Conservation (phyloP, 768 basidiomycete genomes). For the Psilocybe sp. region DNA sequence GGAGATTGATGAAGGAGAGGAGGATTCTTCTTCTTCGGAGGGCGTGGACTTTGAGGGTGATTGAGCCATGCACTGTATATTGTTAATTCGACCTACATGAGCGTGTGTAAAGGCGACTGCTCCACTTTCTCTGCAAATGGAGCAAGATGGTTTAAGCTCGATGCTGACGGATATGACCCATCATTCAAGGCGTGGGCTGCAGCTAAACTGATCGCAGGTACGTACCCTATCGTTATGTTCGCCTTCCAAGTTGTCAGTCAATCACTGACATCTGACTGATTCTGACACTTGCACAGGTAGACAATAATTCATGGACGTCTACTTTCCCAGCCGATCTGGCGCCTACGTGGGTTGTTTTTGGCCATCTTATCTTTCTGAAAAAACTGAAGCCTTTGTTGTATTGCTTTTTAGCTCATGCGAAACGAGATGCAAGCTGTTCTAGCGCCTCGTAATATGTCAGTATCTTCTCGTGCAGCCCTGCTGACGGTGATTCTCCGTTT, state of each 20-base stretch:
- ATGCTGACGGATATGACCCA: conserved; percentile 41
- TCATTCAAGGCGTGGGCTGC: conserved; percentile 38
- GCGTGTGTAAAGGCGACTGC: conserved; percentile 45
- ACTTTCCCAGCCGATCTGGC: conserved; percentile 39
- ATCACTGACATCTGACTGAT: conserved; percentile 3
- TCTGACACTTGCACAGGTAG: conserved; percentile 17
- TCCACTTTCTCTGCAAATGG: conserved; percentile 32
- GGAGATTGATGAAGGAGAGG: conserved; percentile 11
- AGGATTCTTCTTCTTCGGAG: not conserved
- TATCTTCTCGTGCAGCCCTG: not conserved
- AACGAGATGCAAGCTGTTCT: conserved; percentile 41
- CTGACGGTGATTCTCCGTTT: not conserved
- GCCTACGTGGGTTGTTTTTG: conserved; percentile 37
- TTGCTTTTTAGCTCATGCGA: conserved; percentile 36
- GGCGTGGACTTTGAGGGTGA: not conserved
- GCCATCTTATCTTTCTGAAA: not conserved
- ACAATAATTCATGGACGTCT: conserved; percentile 38
- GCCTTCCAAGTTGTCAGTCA: not conserved
- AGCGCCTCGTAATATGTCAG: conserved; percentile 1
- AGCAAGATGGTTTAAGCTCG: conserved; percentile 49
- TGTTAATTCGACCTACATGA: conserved; percentile 56
- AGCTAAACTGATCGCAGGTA: conserved; percentile 38
- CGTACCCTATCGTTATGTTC: conserved; percentile 11
- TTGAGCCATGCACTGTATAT: too few species aligned
- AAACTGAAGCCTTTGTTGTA: not conserved